Evolutionary conservation across 169 alveolate species (phyloP), one percentile per base, ranked within the genome.

Genomic region (Cryptosporidium sp.): DNA sequence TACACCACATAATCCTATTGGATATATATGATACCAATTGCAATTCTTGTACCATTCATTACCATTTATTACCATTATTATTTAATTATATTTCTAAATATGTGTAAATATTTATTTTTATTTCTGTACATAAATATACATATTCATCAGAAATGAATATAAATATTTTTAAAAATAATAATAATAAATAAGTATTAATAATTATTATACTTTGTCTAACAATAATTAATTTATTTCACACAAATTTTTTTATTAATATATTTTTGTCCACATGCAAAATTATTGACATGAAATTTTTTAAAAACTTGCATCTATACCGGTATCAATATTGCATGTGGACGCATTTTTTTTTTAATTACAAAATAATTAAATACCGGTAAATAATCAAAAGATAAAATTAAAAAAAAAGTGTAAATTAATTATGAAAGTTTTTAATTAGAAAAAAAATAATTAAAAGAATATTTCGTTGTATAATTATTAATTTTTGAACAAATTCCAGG

Each of bases 21-120:
- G 89, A 39, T 80, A 80, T 45, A 80, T 80, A 42, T 80, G 89
- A 80, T 80, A 80, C 89, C 89, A 80, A 48, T 62, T 80, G 45
- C 89, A 62, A 26, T 44, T 7, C 16, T 29, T 80, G 23, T 80
- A 80, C 89, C 89, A 80, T 8, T 80, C 75, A 61, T 62, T 39
- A 10, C 48, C 69, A 35, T 18, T 1, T 12, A 9, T 44, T 10
- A 16, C 14, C 75, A 58, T 80, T 70, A n/a, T n/a, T 69, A 0
- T 9, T 37, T 18, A 42, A 37, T 29, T 39, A 42, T 12, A 42
- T 42, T 42, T 42, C 48, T 42, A 9, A 42, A 42, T 39, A 5
- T 42, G 3, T 42, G 18, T 42, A 42, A 42, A 42, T 42, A 42
- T 42, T 42, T 16, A 14, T 48, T 48, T 48, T 14, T 48, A 48